A percentile compares a stretch with the other conserved stretches of the same genome.
These are phyloP conservation scores for Ogataea allantospora DNA, from an alignment of 805 yeast species.

Conservation along the genomic window DNA sequence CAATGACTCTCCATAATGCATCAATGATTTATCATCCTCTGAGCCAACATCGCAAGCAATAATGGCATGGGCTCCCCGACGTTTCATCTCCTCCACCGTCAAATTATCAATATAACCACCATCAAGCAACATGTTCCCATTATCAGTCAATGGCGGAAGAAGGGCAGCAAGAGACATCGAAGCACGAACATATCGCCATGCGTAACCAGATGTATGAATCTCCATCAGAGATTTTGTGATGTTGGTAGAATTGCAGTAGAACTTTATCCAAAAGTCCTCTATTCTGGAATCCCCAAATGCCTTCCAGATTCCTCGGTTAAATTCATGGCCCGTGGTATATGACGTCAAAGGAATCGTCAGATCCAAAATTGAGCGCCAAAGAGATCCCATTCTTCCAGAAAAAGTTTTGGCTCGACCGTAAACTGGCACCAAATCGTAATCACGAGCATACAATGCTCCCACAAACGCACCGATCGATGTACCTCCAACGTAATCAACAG, in stretches of 20 bases:
- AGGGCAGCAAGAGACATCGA: slow-evolving; percentile 96
- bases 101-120: slow-evolving; percentile 96
- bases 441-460: slow-evolving; percentile 92
- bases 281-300: slow-evolving; percentile 87
- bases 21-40: slow-evolving; percentile 84
- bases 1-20: slow-evolving; percentile 88
- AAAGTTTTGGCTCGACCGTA: slow-evolving; percentile 88
- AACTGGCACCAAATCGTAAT: slow-evolving; percentile 85
- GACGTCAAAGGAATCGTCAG: slow-evolving; percentile 92
- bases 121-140: slow-evolving; percentile 90
- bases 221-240: slow-evolving; percentile 96
- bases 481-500: slow-evolving; percentile 92
- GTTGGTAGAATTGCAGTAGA: slow-evolving; percentile 88
- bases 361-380: slow-evolving; percentile 84
- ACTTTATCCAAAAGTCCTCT: slow-evolving; percentile 94
- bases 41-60: slow-evolving; percentile 97
- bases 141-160: slow-evolving; percentile 82
- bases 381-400: slow-evolving; percentile 73
- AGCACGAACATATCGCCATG: slow-evolving; percentile 94
- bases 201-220: slow-evolving; percentile 85
- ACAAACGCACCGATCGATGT: slow-evolving; percentile 95
- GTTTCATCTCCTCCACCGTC: slow-evolving; percentile 90
- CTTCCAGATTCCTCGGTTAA: slow-evolving; percentile 97
- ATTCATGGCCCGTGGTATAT: slow-evolving; percentile 95
- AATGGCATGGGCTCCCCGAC: slow-evolving; percentile 79